phyloP scores from a whole-genome alignment of 495 filamentous ascomycete genomes.

The Neurospora sp. region DNA sequence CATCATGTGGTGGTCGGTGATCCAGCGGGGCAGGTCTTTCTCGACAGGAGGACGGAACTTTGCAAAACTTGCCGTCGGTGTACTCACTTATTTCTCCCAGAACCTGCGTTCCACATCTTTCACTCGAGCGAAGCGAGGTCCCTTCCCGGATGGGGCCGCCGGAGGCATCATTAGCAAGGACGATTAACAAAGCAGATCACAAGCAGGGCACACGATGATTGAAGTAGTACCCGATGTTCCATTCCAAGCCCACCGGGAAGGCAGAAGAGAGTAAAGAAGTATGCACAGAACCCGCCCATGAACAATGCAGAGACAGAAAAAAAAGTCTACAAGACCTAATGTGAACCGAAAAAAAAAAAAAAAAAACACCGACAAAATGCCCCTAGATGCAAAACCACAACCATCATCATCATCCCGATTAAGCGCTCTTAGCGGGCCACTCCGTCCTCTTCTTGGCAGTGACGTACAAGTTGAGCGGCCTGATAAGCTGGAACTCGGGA shows the following conservation, averaged over 20 bases:
- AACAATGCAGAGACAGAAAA: not conserved
- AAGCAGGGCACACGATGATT: not conserved
- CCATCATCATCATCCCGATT: not conserved
- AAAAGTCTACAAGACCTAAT: not conserved
- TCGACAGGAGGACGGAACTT: too few relatives aligned
- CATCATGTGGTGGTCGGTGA: not conserved
- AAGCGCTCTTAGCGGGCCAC: constrained; percentile 26
- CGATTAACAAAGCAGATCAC: not conserved
- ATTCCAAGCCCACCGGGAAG: not conserved
- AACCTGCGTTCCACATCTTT: not conserved
- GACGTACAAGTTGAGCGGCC: constrained; percentile 46
- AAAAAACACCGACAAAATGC: not conserved
- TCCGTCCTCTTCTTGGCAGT: constrained; percentile 33
- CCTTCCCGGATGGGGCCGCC: not conserved
- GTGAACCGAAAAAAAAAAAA: not conserved
- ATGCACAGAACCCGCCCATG: not conserved
- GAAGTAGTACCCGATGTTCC: not conserved
- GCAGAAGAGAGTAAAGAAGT: not conserved
- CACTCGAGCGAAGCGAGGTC: not conserved
- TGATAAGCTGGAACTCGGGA: constrained; percentile 45
- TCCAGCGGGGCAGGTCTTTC: not conserved
- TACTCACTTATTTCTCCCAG: not conserved
- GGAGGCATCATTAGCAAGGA: not conserved
- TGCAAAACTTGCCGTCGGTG: not conserved
- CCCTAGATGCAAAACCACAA: not conserved